Conservation (phyloP, 2,329 filamentous ascomycete genomes). For the Cladobotryum protrusum region DNA sequence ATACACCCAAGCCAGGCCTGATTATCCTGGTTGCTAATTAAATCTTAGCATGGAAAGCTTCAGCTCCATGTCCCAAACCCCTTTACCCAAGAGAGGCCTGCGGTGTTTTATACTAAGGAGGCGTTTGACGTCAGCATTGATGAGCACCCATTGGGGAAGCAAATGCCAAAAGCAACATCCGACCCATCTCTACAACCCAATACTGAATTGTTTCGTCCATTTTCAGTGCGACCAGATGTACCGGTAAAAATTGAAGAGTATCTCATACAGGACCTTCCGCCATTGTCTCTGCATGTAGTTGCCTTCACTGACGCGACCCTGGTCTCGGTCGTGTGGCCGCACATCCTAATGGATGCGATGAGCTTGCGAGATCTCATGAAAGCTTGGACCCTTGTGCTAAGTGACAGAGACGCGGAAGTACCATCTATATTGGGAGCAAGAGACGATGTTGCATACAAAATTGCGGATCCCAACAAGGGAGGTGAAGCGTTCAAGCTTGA, state of each 20-base stretch:
- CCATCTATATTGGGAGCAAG: slow-evolving; percentile 22
- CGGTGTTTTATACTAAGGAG: slow-evolving; percentile 33
- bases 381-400: slow-evolving; percentile 40
- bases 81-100: slow-evolving; percentile 27
- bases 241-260: slow-evolving; percentile 32
- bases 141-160: slow-evolving; percentile 27
- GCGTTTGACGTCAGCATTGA: slow-evolving; percentile 27
- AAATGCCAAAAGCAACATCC: background rate
- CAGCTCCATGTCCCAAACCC: slow-evolving; percentile 24
- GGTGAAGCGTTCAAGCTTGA: background rate
- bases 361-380: slow-evolving; percentile 35
- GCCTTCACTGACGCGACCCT: slow-evolving; percentile 44
- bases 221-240: background rate
- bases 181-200: slow-evolving; percentile 18
- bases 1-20: background rate
- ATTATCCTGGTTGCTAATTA: too few species aligned
- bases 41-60: too few species aligned
- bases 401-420: slow-evolving; percentile 35
- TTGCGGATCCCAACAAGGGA: background rate
- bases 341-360: slow-evolving; percentile 41
- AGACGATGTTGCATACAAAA: slow-evolving; percentile 1
- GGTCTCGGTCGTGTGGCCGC: slow-evolving; percentile 38
- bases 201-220: background rate
- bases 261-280: slow-evolving; percentile 34
- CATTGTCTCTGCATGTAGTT: slow-evolving; percentile 40